phyloP scores from a whole-genome alignment of 192 early-diverging fungal species.

The Linnemannia schmuckeri region DNA sequence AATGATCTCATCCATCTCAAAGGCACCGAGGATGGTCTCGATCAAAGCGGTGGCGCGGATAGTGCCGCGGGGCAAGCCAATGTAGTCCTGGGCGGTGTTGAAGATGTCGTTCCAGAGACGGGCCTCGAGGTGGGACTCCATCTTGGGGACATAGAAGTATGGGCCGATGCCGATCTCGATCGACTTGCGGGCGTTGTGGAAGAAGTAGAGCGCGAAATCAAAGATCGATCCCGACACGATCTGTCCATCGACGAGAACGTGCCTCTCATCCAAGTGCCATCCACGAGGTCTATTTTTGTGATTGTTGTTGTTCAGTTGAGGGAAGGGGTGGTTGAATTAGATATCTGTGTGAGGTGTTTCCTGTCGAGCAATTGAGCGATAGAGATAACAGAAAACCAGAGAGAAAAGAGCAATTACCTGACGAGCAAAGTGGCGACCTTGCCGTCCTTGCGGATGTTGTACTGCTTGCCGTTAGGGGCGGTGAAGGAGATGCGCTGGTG shows the following conservation, averaged over 20 bases:
- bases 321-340: neutral
- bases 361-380: neutral
- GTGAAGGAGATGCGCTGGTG: constrained; percentile 87
- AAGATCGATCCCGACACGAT: constrained; percentile 94
- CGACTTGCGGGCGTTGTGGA: constrained; percentile 92
- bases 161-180: constrained; percentile 89
- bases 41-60: constrained; percentile 97
- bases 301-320: neutral
- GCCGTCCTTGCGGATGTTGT: constrained; percentile 89
- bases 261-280: constrained; percentile 98
- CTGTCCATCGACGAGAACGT: constrained; percentile 91
- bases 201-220: constrained; percentile 98
- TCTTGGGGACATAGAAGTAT: constrained; percentile 99
- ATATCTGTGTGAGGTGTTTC: neutral
- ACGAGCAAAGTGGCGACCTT: constrained; percentile 92
- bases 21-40: constrained; percentile 95
- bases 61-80: constrained; percentile 91
- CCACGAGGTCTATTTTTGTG: constrained; percentile 81
- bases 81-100: constrained; percentile 92
- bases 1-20: constrained; percentile 99
- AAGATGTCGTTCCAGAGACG: constrained; percentile 98
- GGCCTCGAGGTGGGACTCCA: constrained; percentile 97
- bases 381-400: neutral
- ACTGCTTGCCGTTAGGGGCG: constrained; percentile 91
- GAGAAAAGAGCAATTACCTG: constrained; percentile 58